These are phyloP conservation scores for Tetrahymena malaccensis DNA, from an alignment of 73 alveolate species.

Conservation along the genomic window DNA sequence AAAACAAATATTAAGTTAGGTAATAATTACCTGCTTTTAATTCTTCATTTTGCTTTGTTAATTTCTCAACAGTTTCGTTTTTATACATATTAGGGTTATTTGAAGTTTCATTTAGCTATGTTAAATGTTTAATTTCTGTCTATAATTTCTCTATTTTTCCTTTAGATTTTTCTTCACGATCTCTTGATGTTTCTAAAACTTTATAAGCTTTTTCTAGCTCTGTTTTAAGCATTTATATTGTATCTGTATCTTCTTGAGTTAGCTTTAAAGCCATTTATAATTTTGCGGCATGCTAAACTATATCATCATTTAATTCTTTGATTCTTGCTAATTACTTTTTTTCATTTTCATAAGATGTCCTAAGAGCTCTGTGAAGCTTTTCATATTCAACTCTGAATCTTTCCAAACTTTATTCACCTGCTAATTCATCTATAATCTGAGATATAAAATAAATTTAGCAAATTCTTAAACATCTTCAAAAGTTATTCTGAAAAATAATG, in stretches of 20 bases:
- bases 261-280: slow-evolving; percentile 64
- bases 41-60: slow-evolving; percentile 14
- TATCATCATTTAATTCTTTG: slow-evolving; percentile 65
- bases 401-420: slow-evolving; percentile 78
- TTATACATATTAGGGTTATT: slow-evolving; percentile 10
- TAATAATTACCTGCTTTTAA: background rate
- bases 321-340: slow-evolving; percentile 57
- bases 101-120: slow-evolving; percentile 11
- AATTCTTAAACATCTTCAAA: background rate
- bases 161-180: slow-evolving; percentile 82
- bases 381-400: slow-evolving; percentile 81
- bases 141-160: slow-evolving; percentile 72
- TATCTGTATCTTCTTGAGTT: slow-evolving; percentile 77
- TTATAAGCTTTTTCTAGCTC: slow-evolving; percentile 83
- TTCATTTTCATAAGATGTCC: slow-evolving; percentile 78
- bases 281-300: slow-evolving; percentile 66
- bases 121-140: slow-evolving; percentile 58
- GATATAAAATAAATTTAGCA: background rate
- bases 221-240: slow-evolving; percentile 67
- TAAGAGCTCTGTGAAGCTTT: slow-evolving; percentile 77
- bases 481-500: background rate
- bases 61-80: slow-evolving; percentile 9
- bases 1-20: too few species aligned
- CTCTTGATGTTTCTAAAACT: slow-evolving; percentile 71
- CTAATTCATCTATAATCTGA: slow-evolving; percentile 67